Percentiles rank a stretch among this genome's conserved stretches.
These are phyloP conservation scores for Nakaseomyces bracarensis DNA, from an alignment of 1,139 yeast species.

Conservation along the genomic window DNA sequence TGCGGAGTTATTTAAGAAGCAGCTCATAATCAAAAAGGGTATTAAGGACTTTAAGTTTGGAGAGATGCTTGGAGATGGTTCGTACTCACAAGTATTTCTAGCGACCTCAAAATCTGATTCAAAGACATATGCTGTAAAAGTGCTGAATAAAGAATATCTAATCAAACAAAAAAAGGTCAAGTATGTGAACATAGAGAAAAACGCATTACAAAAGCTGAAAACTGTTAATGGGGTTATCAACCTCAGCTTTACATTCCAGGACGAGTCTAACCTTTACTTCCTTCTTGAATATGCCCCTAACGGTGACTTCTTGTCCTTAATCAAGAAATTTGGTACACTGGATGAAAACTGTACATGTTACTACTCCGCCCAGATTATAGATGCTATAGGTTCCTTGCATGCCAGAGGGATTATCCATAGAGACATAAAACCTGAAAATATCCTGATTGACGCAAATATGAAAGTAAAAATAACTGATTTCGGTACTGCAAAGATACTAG, in stretches of 20 bases:
- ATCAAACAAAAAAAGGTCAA: slow-evolving; percentile 69
- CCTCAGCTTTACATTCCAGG: slow-evolving; percentile 67
- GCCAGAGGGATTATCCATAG: slow-evolving; percentile 76
- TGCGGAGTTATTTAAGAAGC: slow-evolving; percentile 24
- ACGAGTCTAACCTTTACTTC: slow-evolving; percentile 57
- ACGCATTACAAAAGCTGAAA: slow-evolving; percentile 60
- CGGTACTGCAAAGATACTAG: slow-evolving; percentile 85
- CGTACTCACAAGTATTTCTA: slow-evolving; percentile 63
- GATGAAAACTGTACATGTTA: slow-evolving; percentile 45
- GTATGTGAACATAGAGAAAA: slow-evolving; percentile 67
- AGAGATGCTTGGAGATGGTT: slow-evolving; percentile 64
- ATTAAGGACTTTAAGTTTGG: slow-evolving; percentile 64
- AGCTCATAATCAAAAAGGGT: slow-evolving; percentile 40
- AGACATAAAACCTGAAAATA: slow-evolving; percentile 88
- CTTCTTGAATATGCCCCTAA: slow-evolving; percentile 73
- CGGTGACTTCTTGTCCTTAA: slow-evolving; percentile 59
- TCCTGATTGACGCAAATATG: slow-evolving; percentile 66
- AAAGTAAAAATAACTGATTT: slow-evolving; percentile 85
- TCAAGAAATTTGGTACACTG: slow-evolving; percentile 46
- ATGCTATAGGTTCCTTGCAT: slow-evolving; percentile 83
- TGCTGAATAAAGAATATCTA: slow-evolving; percentile 60
- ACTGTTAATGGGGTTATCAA: slow-evolving; percentile 61
- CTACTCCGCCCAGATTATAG: slow-evolving; percentile 66
- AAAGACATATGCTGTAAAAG: slow-evolving; percentile 60
- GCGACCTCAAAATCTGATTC: slow-evolving; percentile 47